Evolutionary conservation across 1,139 yeast genomes (phyloP).

Genomic region (Suhomyces atakaporum): DNA sequence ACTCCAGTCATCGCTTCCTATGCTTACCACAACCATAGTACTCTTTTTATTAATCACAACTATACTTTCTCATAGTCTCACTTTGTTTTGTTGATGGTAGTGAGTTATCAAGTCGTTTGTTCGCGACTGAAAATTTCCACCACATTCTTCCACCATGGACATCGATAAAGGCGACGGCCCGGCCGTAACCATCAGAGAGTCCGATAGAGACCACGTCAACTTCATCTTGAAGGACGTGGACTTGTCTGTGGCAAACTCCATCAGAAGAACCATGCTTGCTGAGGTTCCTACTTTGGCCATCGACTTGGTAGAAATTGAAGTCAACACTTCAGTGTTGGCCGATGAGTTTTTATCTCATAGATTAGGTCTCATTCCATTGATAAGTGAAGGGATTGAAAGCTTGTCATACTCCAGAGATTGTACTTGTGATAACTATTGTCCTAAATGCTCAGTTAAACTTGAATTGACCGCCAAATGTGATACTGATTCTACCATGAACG

Average conservation of each 20-base stretch:
- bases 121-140: constrained; percentile 4
- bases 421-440: constrained; percentile 97
- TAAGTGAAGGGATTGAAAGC: constrained; percentile 79
- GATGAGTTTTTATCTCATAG: constrained; percentile 96
- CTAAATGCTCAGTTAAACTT: constrained; percentile 87
- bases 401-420: constrained; percentile 89
- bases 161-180: constrained; percentile 54
- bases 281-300: constrained; percentile 97
- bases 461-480: constrained; percentile 87
- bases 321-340: constrained; percentile 91
- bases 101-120: too few species aligned
- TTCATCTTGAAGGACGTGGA: constrained; percentile 88
- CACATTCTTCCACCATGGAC: constrained; percentile 31
- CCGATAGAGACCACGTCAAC: constrained; percentile 85
- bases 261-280: constrained; percentile 89
- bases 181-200: constrained; percentile 83
- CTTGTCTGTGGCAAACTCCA: constrained; percentile 86
- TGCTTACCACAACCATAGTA: too few species aligned
- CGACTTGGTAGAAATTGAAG: constrained; percentile 92
- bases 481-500: constrained; percentile 83
- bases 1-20: too few species aligned
- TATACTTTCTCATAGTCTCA: too few species aligned
- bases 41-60: too few species aligned
- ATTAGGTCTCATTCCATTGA: constrained; percentile 86
- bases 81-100: too few species aligned